Conservation (phyloP, 2,329 filamentous ascomycete species). For the Apiospora aurea region DNA sequence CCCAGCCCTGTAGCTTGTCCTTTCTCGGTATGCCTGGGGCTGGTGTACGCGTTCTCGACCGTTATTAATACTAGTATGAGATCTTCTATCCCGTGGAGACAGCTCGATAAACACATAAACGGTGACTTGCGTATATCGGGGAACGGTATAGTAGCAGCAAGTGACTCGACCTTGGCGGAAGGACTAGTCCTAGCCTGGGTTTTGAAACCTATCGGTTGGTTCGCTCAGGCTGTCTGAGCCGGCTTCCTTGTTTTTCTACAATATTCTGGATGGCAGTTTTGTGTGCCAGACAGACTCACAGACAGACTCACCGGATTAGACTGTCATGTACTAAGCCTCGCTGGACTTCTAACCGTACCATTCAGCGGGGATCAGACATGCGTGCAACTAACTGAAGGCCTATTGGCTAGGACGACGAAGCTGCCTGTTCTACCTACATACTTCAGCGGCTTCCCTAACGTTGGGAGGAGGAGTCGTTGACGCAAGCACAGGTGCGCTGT, state of each 20-base stretch:
- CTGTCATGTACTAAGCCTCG: constrained; percentile 5
- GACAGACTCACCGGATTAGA: neutral
- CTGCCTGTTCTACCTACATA: neutral
- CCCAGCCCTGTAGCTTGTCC: constrained; percentile 13
- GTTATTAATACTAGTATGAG: neutral
- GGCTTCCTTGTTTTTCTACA: neutral
- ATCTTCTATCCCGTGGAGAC: neutral
- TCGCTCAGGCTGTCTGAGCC: neutral
- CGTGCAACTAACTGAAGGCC: neutral
- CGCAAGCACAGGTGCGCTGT: constrained; percentile 15
- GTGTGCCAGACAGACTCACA: neutral
- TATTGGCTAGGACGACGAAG: neutral
- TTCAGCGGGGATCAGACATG: neutral
- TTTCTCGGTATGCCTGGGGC: neutral
- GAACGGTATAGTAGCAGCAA: neutral
- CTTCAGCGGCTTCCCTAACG: neutral
- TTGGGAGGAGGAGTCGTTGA: neutral
- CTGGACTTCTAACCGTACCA: neutral
- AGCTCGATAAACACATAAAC: constrained; percentile 10
- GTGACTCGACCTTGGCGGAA: neutral
- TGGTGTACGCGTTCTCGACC: constrained; percentile 14
- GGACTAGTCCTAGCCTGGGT: neutral
- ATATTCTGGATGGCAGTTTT: neutral
- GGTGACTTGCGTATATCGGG: constrained; percentile 1
- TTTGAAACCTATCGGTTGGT: neutral